Base-by-base conservation (phyloP, 1,139 yeast genomes). In the Zygosaccharomyces sapae region DNA sequence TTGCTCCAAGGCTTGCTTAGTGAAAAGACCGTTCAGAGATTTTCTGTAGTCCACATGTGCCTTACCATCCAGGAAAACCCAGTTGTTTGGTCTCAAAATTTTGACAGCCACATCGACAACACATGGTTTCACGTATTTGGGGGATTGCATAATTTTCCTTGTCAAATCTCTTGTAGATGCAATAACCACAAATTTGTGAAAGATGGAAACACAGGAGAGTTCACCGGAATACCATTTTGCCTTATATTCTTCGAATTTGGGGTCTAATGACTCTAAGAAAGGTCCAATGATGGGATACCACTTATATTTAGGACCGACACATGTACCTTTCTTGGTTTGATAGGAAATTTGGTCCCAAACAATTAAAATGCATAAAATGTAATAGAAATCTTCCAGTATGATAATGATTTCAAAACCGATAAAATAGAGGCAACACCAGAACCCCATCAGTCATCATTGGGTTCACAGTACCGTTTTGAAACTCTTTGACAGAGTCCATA, bases 51-150 rank as follows among this genome's bases (percentile, higher is more conserved):
- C 98, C 51, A 83, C 80, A 63, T 92, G 98, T 29, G 81, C 94
- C 72, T 89, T 88, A 58, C 98, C 98, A 65, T 92, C 98, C 62
- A 89, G 72, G 68, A 92, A 92, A 42, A 92, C 98, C 98, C 98
- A 92, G 73, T 90, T 92, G 44, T 92, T 76, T 39, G 97, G 97
- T 69, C 97, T 80, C 63, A 92, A 74, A 58, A 92, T 87, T 71
- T 90, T 92, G 56, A 81, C 75, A 18, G 97, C 98, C 47, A 89
- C 97, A 65, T 92, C 98, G 55, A 92, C 98, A 52, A 92, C 96
- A 73, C 98, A 92, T 5, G 98, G 98, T 68, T 89, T 89, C 51
- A 88, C 97, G 64, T 76, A 92, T 49, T 80, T 76, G 31, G 97
- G 95, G 25, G 95, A 81, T 61, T 81, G 83, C 59, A 92, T 76